These are phyloP conservation scores for Globisporangium takayamanum DNA, from an alignment of 352 stramenopile genomes.

Conservation along the genomic window DNA sequence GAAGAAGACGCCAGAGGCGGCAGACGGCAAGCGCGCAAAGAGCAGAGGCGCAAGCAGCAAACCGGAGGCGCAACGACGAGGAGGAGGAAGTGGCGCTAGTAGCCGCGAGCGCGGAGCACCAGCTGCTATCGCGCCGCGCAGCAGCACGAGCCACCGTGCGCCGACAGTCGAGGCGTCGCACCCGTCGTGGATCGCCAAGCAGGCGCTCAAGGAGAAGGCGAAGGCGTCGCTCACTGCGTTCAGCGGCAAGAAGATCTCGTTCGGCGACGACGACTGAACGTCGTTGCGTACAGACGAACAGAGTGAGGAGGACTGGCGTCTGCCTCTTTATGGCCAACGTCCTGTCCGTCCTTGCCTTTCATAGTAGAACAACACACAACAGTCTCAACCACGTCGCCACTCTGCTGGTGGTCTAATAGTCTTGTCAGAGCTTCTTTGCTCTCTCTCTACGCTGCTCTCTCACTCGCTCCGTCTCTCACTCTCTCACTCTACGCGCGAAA, in stretches of 20 bases:
- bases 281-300: neutral
- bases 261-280: constrained; percentile 29
- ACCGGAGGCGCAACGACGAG: constrained; percentile 2
- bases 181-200: constrained; percentile 77
- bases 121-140: constrained; percentile 5
- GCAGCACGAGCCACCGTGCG: neutral
- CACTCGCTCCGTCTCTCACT: no score
- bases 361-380: neutral
- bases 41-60: neutral
- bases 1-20: constrained; percentile 27
- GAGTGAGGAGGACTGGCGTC: neutral
- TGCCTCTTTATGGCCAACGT: neutral
- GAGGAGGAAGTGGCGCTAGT: constrained; percentile 2
- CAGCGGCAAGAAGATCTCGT: constrained; percentile 81
- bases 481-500: constrained; percentile 39
- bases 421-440: neutral
- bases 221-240: constrained; percentile 63
- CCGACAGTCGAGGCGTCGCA: constrained; percentile 28
- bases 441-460: neutral
- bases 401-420: neutral
- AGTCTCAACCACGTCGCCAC: neutral
- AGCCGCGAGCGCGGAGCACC: constrained; percentile 9
- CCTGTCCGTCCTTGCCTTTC: neutral
- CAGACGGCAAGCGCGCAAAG: constrained; percentile 13
- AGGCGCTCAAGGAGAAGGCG: constrained; percentile 78